phyloP scores from a whole-genome alignment of 2,329 filamentous ascomycete genomes.

The Elsinoe ampelina region DNA sequence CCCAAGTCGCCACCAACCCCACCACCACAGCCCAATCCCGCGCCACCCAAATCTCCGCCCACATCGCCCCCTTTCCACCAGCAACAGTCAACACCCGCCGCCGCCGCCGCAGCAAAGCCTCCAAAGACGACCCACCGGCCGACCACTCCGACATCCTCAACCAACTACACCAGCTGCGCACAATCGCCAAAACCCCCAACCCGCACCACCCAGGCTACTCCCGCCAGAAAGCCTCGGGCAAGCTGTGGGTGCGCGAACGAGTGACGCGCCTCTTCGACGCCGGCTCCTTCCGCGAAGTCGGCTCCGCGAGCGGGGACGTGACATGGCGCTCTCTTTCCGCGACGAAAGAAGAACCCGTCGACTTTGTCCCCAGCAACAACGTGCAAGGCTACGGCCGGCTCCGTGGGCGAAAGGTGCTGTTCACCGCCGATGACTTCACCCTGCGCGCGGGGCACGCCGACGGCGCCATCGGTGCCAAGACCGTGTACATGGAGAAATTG shows the following conservation, averaged over 20 bases:
- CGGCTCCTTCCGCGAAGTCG: conserved; percentile 50
- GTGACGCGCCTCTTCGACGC: conserved; percentile 50
- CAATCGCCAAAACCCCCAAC: conserved; percentile 48
- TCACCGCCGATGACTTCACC: conserved; percentile 57
- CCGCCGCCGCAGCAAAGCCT: conserved; percentile 27
- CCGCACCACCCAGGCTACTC: conserved; percentile 47
- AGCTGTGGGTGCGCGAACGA: conserved; percentile 56
- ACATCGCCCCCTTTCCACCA: conserved; percentile 26
- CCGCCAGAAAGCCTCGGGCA: conserved; percentile 55
- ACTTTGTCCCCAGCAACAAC: conserved; percentile 53
- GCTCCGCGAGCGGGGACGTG: conserved; percentile 51
- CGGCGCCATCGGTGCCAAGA: conserved; percentile 50
- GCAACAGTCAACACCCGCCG: conserved; percentile 20
- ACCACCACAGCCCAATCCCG: conserved; percentile 4
- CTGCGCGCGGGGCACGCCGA: conserved; percentile 56
- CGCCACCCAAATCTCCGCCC: conserved; percentile 22
- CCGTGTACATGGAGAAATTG: conserved; percentile 53
- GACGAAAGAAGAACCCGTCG: conserved; percentile 38
- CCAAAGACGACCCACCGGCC: conserved; percentile 40
- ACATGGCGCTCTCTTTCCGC: conserved; percentile 44
- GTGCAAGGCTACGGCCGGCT: conserved; percentile 46
- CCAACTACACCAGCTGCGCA: conserved; percentile 45
- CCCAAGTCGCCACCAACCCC: background rate
- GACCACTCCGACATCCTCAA: conserved; percentile 54
- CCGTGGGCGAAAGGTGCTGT: conserved; percentile 45